Base-by-base conservation (phyloP, 2,329 filamentous ascomycete species). In the Raffaelea ambrosiae region DNA sequence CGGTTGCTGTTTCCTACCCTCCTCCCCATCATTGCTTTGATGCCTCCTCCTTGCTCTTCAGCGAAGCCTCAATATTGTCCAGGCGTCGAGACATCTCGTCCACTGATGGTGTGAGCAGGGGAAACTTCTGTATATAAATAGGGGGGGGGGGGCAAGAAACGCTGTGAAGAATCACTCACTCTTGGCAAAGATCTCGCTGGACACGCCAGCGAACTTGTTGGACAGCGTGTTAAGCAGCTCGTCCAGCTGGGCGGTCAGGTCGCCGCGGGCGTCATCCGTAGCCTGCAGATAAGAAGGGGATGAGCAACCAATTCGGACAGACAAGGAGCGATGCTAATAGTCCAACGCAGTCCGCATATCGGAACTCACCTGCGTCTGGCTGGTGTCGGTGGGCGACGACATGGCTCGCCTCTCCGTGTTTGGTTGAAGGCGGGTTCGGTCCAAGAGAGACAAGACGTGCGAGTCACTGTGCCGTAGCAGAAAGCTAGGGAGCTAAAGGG, bases 21-120 rank as follows among this genome's bases (percentile, higher is more conserved):
- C 13, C 26, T 29, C 7, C 13, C 7, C 26, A 7, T 29, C 13
- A 52, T 48, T 45, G 31, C 47, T 57, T 57, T 13, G 53, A 48
- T 8, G 31, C 44, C 16, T 59, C 59, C 20, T 72, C 64, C 55
- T 73, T 79, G 50, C 71, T 75, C 36, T 79, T 73, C 40, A 94
- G 72, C 14, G 83, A 82, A 21, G 84, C 73, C 63, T 94, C 90
- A 11, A 96, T 74, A 49, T 83, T 88, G 61, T 96, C 90, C 20
- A 96, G 69, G 22, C 90, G 80, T 51, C 84, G 76, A 14, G 87
- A 86, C 89, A 96, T 95, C 54, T 95, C 89, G 61, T 95, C 90
- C 86, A 96, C 89, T 95, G 51, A 22, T 14, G 9, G 42, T 21
- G 42, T 49, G 5, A 45, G 40, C 2, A n/a, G 14, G 3, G 20